Percentiles rank a stretch among this genome's conserved stretches.
phyloP scores from a whole-genome alignment of 1,284 basidiomycete genomes.

The Ceratobasidium sp. region DNA sequence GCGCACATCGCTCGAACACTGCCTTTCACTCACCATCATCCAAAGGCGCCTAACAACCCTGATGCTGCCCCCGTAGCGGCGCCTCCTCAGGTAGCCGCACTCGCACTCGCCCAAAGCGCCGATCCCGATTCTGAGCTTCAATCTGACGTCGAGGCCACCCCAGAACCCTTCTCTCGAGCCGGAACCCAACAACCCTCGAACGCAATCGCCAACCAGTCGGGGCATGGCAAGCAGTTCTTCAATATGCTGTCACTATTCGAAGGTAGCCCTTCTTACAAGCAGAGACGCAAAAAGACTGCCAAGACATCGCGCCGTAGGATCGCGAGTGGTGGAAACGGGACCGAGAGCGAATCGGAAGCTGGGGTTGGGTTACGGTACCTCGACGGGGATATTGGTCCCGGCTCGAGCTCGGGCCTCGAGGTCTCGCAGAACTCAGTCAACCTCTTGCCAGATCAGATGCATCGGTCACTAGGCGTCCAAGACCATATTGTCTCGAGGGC shows the following conservation, averaged over 20 bases:
- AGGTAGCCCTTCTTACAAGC: slow-evolving; percentile 84
- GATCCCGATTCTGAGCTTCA: slow-evolving; percentile 9
- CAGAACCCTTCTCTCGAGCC: slow-evolving; percentile 12
- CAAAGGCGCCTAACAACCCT: background rate
- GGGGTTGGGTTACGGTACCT: slow-evolving; percentile 21
- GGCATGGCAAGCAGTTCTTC: slow-evolving; percentile 60
- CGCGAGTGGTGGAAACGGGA: slow-evolving; percentile 22
- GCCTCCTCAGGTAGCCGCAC: background rate
- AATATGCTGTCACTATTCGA: slow-evolving; percentile 77
- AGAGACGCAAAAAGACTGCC: slow-evolving; percentile 75
- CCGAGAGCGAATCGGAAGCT: slow-evolving; percentile 33
- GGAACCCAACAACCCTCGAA: slow-evolving; percentile 10
- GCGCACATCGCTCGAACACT: background rate
- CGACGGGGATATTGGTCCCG: background rate
- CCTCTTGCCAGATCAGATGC: slow-evolving; percentile 6
- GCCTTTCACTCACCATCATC: background rate
- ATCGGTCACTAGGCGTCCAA: background rate
- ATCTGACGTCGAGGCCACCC: slow-evolving; percentile 12
- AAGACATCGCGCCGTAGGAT: slow-evolving; percentile 43
- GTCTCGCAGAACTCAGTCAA: background rate
- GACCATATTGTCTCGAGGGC: slow-evolving; percentile 11
- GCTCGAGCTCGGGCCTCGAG: slow-evolving; percentile 10
- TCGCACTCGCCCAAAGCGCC: background rate
- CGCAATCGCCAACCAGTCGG: slow-evolving; percentile 16
- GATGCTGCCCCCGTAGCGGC: background rate